Base-by-base conservation (phyloP, 2,329 filamentous ascomycete genomes). In the Apiospora aurea region DNA sequence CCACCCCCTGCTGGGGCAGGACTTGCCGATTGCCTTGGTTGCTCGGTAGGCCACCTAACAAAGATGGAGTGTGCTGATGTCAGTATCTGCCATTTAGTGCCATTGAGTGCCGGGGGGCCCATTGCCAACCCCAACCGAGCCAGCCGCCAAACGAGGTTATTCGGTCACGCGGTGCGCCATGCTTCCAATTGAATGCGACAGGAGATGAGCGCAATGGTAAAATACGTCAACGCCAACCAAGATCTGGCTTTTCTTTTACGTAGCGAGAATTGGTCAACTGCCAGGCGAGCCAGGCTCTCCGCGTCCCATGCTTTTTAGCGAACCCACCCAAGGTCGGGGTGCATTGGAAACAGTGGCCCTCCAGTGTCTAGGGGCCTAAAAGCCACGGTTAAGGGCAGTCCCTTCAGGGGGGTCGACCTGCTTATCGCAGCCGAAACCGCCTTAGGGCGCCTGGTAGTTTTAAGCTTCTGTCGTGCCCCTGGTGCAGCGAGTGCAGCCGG, bases 181-280 rank as follows among this genome's bases (percentile, higher is more conserved):
- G 57, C 57, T 38, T 24, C 47, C 47, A 38, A 38, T 38, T n/a
- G 46, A 49, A 49, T 49, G 46, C 46, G 46, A 49, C 46, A n/a
- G 46, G 7, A 61, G 53, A 61, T 61, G 21, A 34, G 53, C 57
- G 53, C 57, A 41, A 21, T 64, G 53, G 16, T 21, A 21, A 38
- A 38, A 41, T n/a, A 64, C 57, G 57, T 64, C 57, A 64, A 41
- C 21, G 11, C 34, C 34, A 64, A 64, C 57, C 57, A 64, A 64
- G 57, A 64, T 64, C 57, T 41, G 34, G 18, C 57, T 41, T 64
- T 64, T 34, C 29, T 64, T 64, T 64, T 64, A 64, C 57, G 53
- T 64, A 64, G 57, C 34, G 18, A 18, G 57, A 64, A 41, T 64
- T 64, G 57, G 34, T 34, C 57, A 64, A 64, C 53, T 61, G 57